Evolutionary conservation across 2,329 filamentous ascomycete species (phyloP), one percentile per base, ranked within the genome.

Genomic region (Coniochaeta ligniaria): DNA sequence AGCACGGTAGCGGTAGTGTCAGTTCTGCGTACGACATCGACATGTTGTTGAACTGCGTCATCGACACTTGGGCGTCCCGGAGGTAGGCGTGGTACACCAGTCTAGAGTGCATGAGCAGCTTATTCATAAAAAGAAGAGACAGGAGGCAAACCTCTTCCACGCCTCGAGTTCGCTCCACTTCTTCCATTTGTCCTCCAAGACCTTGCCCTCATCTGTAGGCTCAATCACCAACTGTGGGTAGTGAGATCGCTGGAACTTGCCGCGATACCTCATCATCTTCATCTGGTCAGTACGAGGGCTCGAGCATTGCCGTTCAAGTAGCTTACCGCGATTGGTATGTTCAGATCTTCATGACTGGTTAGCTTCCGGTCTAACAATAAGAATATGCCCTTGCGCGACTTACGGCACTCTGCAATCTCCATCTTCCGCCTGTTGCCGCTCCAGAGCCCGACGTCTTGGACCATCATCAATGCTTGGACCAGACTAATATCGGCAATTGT

Each of bases 11-110:
- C 1, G 87, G 86, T 2, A 91, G 73, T 4, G 83, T 83, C 57
- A 91, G 74, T 66, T 91, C 89, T 0, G 86, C 80, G 66, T 90
- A 91, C 0, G 87, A 88, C 64, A 91, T 83, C 22, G 85, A 75
- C 0, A 87, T 85, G 61, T 83, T 86, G 24, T 82, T 84, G 59
- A 89, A 76, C 4, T 88, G 78, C 1, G 85, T 83, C 75, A 91
- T 87, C 2, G 88, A 89, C 4, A 83, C 79, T 62, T 90, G 85
- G 0, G 85, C 79, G 66, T 91, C 88, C 60, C 86, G 80, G 6
- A 87, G 72, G 64, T 88, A 88, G 16, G 83, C 75, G 67, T 88
- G 85, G 62, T 88, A 86, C 3, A 84, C 83, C 2, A 92, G 80
- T 38, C 82, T 82, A 47, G 57, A 55, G 22, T 12, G 14, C 45